phyloP scores from a whole-genome alignment of 768 basidiomycete genomes.

The Hydnum rufescens region DNA sequence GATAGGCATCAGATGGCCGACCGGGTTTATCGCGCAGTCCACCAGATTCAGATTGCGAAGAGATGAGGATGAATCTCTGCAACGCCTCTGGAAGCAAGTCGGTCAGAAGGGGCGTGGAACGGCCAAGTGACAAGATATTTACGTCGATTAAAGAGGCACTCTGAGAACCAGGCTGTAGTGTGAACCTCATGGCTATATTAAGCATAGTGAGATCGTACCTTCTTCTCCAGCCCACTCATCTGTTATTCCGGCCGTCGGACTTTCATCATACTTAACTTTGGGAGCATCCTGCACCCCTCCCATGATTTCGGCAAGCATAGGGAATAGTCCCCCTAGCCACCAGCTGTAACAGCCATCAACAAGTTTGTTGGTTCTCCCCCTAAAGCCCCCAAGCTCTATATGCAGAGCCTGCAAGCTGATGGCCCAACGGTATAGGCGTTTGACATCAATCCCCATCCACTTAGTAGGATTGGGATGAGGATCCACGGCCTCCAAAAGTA shows the following conservation, averaged over 20 bases:
- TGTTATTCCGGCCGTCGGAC: slow-evolving; percentile 10
- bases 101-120: background rate
- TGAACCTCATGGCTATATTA: background rate
- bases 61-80: slow-evolving; percentile 72
- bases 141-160: slow-evolving; percentile 31
- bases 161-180: slow-evolving; percentile 18
- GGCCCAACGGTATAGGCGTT: slow-evolving; percentile 10
- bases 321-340: slow-evolving; percentile 91
- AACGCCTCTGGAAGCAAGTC: slow-evolving; percentile 27
- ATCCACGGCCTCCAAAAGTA: slow-evolving; percentile 42
- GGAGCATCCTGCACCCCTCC: slow-evolving; percentile 9
- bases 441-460: slow-evolving; percentile 4
- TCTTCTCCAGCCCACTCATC: slow-evolving; percentile 54
- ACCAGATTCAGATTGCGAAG: slow-evolving; percentile 69
- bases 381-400: slow-evolving; percentile 79
- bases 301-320: slow-evolving; percentile 38
- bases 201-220: slow-evolving; percentile 32
- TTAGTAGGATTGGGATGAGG: background rate
- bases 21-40: slow-evolving; percentile 92
- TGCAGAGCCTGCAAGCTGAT: slow-evolving; percentile 55
- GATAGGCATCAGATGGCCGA: slow-evolving; percentile 86
- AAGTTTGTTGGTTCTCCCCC: slow-evolving; percentile 89
- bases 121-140: background rate
- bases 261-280: background rate
- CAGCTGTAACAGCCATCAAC: slow-evolving; percentile 99